Conservation (phyloP, 257 asterid species). For the Solanum lignicaule region DNA sequence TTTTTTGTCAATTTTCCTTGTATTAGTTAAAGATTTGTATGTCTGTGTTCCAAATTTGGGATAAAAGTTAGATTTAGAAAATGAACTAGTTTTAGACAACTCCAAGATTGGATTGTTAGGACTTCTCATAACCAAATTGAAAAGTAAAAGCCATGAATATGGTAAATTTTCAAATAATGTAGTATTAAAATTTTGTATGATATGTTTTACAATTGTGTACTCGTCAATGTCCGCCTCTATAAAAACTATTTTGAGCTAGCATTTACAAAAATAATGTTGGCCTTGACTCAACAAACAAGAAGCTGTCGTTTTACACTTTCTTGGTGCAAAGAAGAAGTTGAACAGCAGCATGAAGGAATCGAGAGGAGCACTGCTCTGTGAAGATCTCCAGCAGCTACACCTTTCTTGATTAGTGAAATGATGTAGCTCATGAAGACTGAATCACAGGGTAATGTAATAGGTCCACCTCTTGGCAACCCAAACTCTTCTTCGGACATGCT, state of each 20-base stretch:
- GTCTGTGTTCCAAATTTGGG: no score
- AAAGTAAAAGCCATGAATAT: neutral
- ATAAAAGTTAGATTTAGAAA: neutral
- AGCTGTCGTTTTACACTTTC: neutral
- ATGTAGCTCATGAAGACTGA: slow-evolving; percentile 10
- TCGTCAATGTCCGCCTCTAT: neutral
- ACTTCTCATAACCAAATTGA: neutral
- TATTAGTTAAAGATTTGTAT: no score
- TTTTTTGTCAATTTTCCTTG: no score
- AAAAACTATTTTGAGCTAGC: neutral
- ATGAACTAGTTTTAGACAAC: no score
- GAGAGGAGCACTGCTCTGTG: slow-evolving; percentile 17
- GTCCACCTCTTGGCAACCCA: neutral
- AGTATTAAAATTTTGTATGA: neutral
- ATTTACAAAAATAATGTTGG: neutral
- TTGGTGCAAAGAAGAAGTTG: neutral
- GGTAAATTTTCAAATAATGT: neutral
- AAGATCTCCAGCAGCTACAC: slow-evolving; percentile 11
- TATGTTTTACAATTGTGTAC: neutral
- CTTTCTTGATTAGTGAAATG: slow-evolving; percentile 11
- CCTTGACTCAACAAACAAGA: neutral
- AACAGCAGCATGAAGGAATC: neutral
- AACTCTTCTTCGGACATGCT: slow-evolving; percentile 21
- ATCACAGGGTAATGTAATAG: slow-evolving; percentile 17
- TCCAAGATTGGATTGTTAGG: neutral